Base-by-base conservation (phyloP, 306 rosid species). In the Pachyrhizus erosus region DNA sequence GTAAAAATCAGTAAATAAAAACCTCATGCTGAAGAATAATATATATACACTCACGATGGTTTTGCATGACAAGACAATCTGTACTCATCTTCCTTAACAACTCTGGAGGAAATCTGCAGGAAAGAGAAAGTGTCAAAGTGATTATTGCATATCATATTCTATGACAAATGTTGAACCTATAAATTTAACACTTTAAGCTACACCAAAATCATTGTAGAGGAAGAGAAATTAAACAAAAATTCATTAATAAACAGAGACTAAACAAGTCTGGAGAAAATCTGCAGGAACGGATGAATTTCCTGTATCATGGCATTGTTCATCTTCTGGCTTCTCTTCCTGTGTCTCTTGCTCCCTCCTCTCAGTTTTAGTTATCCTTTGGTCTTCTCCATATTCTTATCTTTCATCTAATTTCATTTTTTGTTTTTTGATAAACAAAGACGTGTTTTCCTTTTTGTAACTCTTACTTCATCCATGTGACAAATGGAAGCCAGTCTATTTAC, bases 1-100 rank as follows among this genome's bases (percentile, higher is more conserved):
- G 62, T 51, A 58, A 42, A 15, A 54, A 5, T 37, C 27, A 39
- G 68, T n/a, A 73, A 29, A 80, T n/a, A 73, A 29, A 80, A 34
- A 33, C 5, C 21, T 60, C 29, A 34, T 3, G 52, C 64, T 34
- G 43, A 23, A 9, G 26, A 72, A 79, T 26, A 78, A 73, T 65
- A 52, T 64, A 49, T 31, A 24, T 52, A 91, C 98, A 92, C 81
- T 92, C 99, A 37, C 13, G 81, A 81, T 96, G 98, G 83, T 91
- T 91, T 84, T 96, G 98, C 94, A 96, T 86, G 80, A 87, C 91
- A 67, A 96, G 83, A 82, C 99, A 96, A 73, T 96, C 97, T 74
- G 89, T 93, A 73, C 87, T 87, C 91, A 96, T 49, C 85, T 90
- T 93, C 79, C 79, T 54, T 68, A 93, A 86, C 84, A 96, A 89